Percentiles rank a stretch among this genome's conserved stretches.
Evolutionary conservation across 768 basidiomycete species (phyloP).

Genomic region (Obba rivulosa): DNA sequence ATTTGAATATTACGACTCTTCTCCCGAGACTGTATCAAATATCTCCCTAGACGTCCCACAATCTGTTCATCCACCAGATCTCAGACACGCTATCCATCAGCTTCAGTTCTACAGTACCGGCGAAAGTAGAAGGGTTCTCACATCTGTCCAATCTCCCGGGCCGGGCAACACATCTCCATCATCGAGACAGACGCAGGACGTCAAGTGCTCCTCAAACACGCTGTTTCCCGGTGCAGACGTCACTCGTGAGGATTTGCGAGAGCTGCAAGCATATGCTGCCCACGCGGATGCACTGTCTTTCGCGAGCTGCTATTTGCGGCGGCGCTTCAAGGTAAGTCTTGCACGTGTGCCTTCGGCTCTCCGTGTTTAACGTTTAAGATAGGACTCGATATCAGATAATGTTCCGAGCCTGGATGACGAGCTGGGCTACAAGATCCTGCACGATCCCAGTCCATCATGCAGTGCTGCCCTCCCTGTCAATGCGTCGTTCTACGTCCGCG

Average conservation of each 20-base stretch:
- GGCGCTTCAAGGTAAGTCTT: background rate
- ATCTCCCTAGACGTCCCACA: background rate
- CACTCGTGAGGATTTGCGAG: background rate
- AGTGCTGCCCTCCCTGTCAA: constrained; percentile 7
- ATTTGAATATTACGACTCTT: too few species aligned
- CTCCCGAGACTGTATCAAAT: background rate
- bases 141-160: background rate
- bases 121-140: too few species aligned
- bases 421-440: constrained; percentile 13
- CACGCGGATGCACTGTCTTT: background rate
- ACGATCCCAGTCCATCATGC: background rate
- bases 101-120: constrained; percentile 5
- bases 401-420: constrained; percentile 9
- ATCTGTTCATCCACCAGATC: constrained; percentile 1
- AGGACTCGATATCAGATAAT: constrained; percentile 11
- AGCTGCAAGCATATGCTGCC: background rate
- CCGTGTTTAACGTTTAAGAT: background rate
- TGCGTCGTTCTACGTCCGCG: constrained; percentile 9
- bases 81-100: constrained; percentile 10
- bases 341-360: too few species aligned
- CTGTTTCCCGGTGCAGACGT: constrained; percentile 4
- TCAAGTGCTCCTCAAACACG: background rate
- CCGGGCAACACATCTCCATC: background rate
- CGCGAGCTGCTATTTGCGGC: background rate
- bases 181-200: background rate